Evolutionary conservation across 176 grass and related monocot species (phyloP), one percentile per base, ranked within the genome.

Genomic region (Carex cristatella): DNA sequence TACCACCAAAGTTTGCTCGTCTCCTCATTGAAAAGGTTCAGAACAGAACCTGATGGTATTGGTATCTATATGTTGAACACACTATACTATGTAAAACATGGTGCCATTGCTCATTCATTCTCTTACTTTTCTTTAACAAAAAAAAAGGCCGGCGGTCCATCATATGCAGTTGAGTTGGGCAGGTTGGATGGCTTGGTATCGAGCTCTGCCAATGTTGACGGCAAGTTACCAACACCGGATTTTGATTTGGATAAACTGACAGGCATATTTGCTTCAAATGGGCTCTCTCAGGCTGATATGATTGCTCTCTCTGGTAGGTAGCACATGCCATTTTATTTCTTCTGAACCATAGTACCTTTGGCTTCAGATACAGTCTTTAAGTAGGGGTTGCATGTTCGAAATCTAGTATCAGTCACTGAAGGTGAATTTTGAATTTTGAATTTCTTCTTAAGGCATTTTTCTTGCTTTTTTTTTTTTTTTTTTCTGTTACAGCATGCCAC

Each of bases 101-200:
- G 12, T 15, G 44, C 2, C 70, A 51, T 44, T 28, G 10, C 73
- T 56, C 23, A 76, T 54, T 54, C 49, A 30, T 77, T 28, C 16
- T 69, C 11, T 23, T 37, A 35, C 42, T 28, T 49, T 59, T 62
- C 61, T 4, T 69, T 49, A 49, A 15, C n/a, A 2, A 63, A 63
- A 5, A 61, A 60, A 69, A 77, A 97, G 95, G 85, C 55, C 2
- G 95, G 92, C 46, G 95, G 91, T 38, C 92, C 92, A 8, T 89
- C 82, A 55, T 94, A 86, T 54, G 55, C 16, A 4, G 92, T 98
- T 62, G 95, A 94, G 85, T 78, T 98, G 69, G 95, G 95, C 14
- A 91, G 95, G 84, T 72, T 93, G 72, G 91, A 98, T 79, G 92
- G 95, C 4, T 58, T 89, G n/a, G 79, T 42, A 19, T 98, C 95